Evolutionary conservation across 306 rosid genomes (phyloP).

Genomic region (Prosopis cineraria): DNA sequence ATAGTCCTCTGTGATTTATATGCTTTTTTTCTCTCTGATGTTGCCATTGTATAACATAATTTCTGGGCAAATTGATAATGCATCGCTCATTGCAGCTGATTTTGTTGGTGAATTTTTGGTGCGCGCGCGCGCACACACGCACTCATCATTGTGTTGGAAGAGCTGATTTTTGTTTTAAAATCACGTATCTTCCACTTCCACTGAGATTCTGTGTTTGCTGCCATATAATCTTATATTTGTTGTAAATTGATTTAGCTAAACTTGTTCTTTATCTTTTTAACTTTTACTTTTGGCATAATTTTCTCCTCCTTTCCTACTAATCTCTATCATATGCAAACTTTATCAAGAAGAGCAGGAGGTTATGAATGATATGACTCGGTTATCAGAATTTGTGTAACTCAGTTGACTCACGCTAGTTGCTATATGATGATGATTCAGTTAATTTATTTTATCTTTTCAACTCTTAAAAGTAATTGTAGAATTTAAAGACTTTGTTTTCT

Average conservation of each 20-base stretch:
- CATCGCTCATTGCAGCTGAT: constrained; percentile 45
- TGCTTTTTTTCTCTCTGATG: constrained; percentile 32
- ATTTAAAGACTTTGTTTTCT: no score
- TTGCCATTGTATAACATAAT: constrained; percentile 46
- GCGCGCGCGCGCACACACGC: background rate
- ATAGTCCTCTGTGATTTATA: constrained; percentile 32
- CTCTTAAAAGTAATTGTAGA: no score
- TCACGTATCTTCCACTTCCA: background rate
- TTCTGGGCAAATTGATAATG: constrained; percentile 30
- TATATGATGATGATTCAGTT: no score
- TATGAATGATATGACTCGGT: no score
- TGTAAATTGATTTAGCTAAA: no score
- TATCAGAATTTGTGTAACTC: no score
- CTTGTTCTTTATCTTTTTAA: no score
- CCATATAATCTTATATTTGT: background rate
- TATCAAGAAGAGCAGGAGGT: no score
- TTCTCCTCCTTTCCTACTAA: background rate
- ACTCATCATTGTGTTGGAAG: constrained; percentile 23
- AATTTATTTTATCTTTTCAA: no score
- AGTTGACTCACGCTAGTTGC: no score
- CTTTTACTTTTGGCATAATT: background rate
- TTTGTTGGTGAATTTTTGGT: constrained; percentile 16
- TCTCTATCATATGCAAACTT: no score
- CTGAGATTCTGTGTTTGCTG: background rate
- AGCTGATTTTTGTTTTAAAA: background rate